These are phyloP conservation scores for Drechslera avenae DNA, from an alignment of 2,329 filamentous ascomycete species.

Conservation along the genomic window DNA sequence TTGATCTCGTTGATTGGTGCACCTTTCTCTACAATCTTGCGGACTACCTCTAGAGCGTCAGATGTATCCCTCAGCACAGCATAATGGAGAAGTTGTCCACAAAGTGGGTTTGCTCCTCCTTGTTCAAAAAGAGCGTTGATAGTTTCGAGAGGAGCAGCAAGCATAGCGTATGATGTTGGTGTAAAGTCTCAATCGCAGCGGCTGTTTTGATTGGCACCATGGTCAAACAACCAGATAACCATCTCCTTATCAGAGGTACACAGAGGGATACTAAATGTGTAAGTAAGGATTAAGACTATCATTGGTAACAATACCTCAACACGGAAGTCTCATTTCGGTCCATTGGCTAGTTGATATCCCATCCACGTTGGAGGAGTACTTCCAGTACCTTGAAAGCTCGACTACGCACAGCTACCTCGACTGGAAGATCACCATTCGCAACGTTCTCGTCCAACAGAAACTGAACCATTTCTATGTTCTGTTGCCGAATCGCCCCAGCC, in stretches of 20 bases:
- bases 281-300: neutral
- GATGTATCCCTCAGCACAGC: constrained; percentile 10
- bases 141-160: constrained; percentile 7
- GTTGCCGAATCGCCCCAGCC: neutral
- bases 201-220: constrained; percentile 12
- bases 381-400: constrained; percentile 13
- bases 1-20: constrained; percentile 14
- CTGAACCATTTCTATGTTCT: constrained; percentile 11
- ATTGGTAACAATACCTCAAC: neutral
- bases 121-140: constrained; percentile 6
- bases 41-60: constrained; percentile 10
- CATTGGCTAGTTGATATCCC: neutral
- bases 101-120: constrained; percentile 6
- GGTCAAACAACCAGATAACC: constrained; percentile 11
- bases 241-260: constrained; percentile 1
- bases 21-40: constrained; percentile 10
- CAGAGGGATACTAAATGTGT: neutral
- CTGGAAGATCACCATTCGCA: constrained; percentile 5
- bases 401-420: constrained; percentile 9
- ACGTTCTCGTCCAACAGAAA: constrained; percentile 11
- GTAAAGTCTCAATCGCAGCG: constrained; percentile 8
- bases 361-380: constrained; percentile 4
- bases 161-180: constrained; percentile 11
- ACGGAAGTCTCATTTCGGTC: neutral
- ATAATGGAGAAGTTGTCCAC: constrained; percentile 15